phyloP scores from a whole-genome alignment of 148 eudicot species.

The Rhododendron ovatum region DNA sequence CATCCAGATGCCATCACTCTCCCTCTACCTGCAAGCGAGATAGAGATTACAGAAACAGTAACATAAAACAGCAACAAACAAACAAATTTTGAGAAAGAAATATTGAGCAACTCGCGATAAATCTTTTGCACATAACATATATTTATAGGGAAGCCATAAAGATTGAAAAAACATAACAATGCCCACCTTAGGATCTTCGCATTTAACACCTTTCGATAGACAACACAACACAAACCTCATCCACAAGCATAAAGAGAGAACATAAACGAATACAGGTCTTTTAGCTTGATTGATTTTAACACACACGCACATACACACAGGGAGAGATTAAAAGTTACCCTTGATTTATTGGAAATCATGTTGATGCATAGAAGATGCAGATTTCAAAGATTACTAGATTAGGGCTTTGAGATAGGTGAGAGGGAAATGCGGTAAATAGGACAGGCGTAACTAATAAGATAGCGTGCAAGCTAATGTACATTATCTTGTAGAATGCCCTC shows the following conservation, averaged over 20 bases:
- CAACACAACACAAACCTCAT: not conserved
- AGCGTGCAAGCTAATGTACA: not conserved
- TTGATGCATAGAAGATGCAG: not conserved
- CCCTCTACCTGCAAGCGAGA: not conserved
- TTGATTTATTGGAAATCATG: not conserved
- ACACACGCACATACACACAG: not conserved
- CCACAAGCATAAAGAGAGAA: not conserved
- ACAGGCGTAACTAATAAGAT: not conserved
- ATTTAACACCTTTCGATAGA: not conserved
- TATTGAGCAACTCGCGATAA: not conserved
- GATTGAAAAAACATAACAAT: not conserved
- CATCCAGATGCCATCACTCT: conserved; percentile 82
- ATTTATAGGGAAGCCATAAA: not conserved
- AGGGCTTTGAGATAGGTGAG: not conserved
- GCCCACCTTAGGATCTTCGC: not conserved
- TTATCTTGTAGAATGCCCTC: not conserved
- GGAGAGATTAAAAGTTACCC: not conserved
- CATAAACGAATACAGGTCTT: not conserved
- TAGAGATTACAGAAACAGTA: not conserved
- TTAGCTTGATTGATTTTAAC: not conserved
- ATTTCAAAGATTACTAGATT: not conserved
- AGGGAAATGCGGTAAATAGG: not conserved
- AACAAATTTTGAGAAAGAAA: not conserved
- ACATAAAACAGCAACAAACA: not conserved
- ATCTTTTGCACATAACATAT: not conserved